A percentile compares a stretch with the other conserved stretches of the same genome.
Conservation (phyloP, 768 basidiomycete genomes). For the Chalciporus chontae region DNA sequence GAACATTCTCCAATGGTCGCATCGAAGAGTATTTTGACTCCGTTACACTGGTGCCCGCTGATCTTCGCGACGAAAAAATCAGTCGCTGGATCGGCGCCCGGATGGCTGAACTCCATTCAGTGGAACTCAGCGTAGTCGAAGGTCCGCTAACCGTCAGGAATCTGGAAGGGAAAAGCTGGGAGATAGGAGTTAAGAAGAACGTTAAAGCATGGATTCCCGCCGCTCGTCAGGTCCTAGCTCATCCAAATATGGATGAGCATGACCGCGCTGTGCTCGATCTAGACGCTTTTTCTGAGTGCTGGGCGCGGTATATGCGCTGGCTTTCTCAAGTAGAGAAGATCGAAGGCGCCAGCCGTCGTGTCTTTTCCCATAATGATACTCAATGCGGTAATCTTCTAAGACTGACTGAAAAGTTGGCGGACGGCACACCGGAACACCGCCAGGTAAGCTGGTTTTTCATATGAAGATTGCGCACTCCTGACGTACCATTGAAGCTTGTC, state of each 20-base stretch:
- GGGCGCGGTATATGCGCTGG: slow-evolving; percentile 71
- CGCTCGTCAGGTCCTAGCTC: slow-evolving; percentile 70
- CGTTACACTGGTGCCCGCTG: slow-evolving; percentile 68
- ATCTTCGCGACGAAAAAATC: slow-evolving; percentile 71
- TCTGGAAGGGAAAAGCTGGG: slow-evolving; percentile 47
- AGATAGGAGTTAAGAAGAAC: slow-evolving; percentile 62
- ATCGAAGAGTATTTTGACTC: slow-evolving; percentile 96
- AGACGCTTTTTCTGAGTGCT: slow-evolving; percentile 56
- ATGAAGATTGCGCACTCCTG: slow-evolving; percentile 2
- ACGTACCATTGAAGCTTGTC: slow-evolving; percentile 61
- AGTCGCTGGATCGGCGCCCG: slow-evolving; percentile 88
- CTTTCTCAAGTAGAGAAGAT: slow-evolving; percentile 55
- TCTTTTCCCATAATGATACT: slow-evolving; percentile 91
- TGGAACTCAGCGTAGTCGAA: slow-evolving; percentile 72
- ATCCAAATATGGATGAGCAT: slow-evolving; percentile 48
- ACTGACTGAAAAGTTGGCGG: slow-evolving; percentile 49
- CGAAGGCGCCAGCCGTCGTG: slow-evolving; percentile 58
- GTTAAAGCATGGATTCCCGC: slow-evolving; percentile 66
- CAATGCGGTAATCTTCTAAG: slow-evolving; percentile 92
- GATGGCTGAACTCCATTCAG: slow-evolving; percentile 95
- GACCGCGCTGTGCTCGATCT: slow-evolving; percentile 59
- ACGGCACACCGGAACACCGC: slow-evolving; percentile 67
- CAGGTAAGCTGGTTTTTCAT: slow-evolving; percentile 48
- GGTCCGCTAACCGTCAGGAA: slow-evolving; percentile 35
- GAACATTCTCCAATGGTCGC: slow-evolving; percentile 94